Conservation (phyloP, 306 rosid genomes). For the Lotus japonicus region DNA sequence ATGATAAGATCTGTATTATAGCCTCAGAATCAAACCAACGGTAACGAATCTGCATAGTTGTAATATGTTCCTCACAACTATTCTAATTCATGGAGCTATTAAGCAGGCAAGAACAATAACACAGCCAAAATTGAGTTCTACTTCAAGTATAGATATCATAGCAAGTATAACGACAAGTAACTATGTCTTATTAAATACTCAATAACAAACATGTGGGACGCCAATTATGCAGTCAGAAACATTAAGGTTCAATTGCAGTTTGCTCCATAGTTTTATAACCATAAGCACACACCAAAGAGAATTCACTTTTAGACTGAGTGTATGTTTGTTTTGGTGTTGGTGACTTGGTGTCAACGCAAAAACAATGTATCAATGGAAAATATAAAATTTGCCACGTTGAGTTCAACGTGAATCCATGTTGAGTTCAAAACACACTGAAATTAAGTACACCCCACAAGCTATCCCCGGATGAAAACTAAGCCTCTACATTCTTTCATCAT, state of each 20-base stretch:
- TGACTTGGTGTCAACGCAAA: no score
- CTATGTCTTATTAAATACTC: neutral
- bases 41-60: conserved; percentile 45
- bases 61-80: conserved; percentile 30
- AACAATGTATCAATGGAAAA: no score
- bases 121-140: conserved; percentile 9
- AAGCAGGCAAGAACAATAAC: neutral
- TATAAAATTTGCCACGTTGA: no score
- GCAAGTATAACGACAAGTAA: neutral
- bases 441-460: neutral
- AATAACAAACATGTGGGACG: neutral
- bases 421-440: neutral
- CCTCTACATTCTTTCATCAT: neutral
- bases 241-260: neutral
- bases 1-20: conserved; percentile 27
- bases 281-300: neutral
- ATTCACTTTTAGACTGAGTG: neutral
- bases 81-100: conserved; percentile 32
- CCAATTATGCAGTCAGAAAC: neutral
- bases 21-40: conserved; percentile 43
- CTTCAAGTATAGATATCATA: conserved; percentile 5
- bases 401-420: no score
- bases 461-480: neutral
- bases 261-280: neutral
- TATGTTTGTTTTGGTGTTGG: no score